Conservation (phyloP, 2,329 filamentous ascomycete species). For the Ophiostoma himal-ulmi region DNA sequence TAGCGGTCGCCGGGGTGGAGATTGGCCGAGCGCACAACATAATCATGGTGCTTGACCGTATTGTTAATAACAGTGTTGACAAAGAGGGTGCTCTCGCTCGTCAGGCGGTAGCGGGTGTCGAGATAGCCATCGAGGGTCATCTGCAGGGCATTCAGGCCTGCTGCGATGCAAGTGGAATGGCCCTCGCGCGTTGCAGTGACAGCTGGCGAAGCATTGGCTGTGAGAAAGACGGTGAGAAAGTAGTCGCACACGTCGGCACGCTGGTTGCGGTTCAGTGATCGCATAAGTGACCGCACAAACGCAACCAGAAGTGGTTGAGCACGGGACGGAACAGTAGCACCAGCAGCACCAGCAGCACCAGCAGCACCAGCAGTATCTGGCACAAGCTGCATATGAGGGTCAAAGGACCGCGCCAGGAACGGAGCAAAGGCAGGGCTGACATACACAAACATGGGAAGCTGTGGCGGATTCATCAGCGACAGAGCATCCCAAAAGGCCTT, state of each 20-base stretch:
- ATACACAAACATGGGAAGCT: slow-evolving; percentile 79
- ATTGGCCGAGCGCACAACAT: slow-evolving; percentile 52
- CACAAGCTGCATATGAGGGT: slow-evolving; percentile 41
- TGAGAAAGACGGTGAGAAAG: slow-evolving; percentile 68
- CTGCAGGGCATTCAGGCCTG: slow-evolving; percentile 56
- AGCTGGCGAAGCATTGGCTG: slow-evolving; percentile 27
- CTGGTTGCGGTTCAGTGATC: slow-evolving; percentile 62
- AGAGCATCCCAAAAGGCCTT: slow-evolving; percentile 85
- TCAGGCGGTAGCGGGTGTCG: slow-evolving; percentile 40
- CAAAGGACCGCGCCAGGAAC: slow-evolving; percentile 57
- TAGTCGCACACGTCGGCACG: slow-evolving; percentile 74
- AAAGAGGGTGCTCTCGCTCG: slow-evolving; percentile 42
- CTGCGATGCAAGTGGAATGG: slow-evolving; percentile 56
- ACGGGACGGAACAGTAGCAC: neutral
- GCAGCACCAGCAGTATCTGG: slow-evolving; percentile 6
- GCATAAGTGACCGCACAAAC: slow-evolving; percentile 74
- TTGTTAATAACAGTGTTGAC: slow-evolving; percentile 61
- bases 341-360: neutral
- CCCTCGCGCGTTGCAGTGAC: slow-evolving; percentile 53
- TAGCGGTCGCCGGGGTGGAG: slow-evolving; percentile 43
- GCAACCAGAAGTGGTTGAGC: slow-evolving; percentile 53
- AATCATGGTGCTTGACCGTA: slow-evolving; percentile 55
- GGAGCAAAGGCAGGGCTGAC: slow-evolving; percentile 60
- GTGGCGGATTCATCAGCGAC: slow-evolving; percentile 70
- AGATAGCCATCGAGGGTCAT: slow-evolving; percentile 53